Percentiles rank a stretch among this genome's conserved stretches.
phyloP scores from a whole-genome alignment of 2,329 filamentous ascomycete genomes.

The Colletotrichum sp. region DNA sequence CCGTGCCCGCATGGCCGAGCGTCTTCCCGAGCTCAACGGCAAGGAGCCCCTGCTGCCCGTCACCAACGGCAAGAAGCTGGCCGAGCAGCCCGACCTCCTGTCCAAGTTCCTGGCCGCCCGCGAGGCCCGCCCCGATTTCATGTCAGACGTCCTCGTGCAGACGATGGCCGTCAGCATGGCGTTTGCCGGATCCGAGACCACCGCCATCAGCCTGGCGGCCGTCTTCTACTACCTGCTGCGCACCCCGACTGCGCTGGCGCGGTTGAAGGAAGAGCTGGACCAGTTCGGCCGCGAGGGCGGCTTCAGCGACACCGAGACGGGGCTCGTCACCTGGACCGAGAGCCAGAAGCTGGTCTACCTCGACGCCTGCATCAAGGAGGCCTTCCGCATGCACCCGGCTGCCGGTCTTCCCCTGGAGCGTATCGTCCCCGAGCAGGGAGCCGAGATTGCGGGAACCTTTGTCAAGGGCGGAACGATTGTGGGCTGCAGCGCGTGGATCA shows the following conservation, averaged over 20 bases:
- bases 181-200: slow-evolving; percentile 80
- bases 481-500: slow-evolving; percentile 76
- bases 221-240: slow-evolving; percentile 79
- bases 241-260: slow-evolving; percentile 59
- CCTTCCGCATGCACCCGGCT: slow-evolving; percentile 78
- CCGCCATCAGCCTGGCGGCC: slow-evolving; percentile 73
- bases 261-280: slow-evolving; percentile 68
- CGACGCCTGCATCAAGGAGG: slow-evolving; percentile 79
- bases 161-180: slow-evolving; percentile 76
- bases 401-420: slow-evolving; percentile 76
- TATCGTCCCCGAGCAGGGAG: slow-evolving; percentile 69
- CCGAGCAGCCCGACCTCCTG: slow-evolving; percentile 63
- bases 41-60: slow-evolving; percentile 40
- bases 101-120: slow-evolving; percentile 76
- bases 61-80: slow-evolving; percentile 38
- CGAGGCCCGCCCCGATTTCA: slow-evolving; percentile 71
- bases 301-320: slow-evolving; percentile 57
- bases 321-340: slow-evolving; percentile 73
- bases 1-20: slow-evolving; percentile 68
- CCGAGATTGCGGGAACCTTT: slow-evolving; percentile 65
- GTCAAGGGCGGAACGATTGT: slow-evolving; percentile 76
- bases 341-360: slow-evolving; percentile 75
- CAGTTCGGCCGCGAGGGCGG: slow-evolving; percentile 55
- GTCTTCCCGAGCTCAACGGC: slow-evolving; percentile 52
- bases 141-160: slow-evolving; percentile 72